Evolutionary conservation across 768 basidiomycete genomes (phyloP).

Genomic region (Serendipita sp.): DNA sequence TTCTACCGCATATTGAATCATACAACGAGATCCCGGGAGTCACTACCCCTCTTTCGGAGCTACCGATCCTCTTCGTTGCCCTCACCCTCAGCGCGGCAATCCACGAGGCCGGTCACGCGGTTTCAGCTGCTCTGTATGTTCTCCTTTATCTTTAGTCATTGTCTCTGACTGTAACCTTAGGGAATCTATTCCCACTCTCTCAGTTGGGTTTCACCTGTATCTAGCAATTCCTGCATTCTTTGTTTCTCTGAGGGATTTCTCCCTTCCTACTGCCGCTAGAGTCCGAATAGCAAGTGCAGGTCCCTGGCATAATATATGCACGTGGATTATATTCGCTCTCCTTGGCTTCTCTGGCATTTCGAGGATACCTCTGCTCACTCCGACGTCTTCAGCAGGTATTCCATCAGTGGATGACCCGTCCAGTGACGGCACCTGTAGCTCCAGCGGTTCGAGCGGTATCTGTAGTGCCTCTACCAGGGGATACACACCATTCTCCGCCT

Average conservation of each 20-base stretch:
- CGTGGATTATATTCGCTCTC: conserved; percentile 25
- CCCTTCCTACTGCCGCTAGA: conserved; percentile 25
- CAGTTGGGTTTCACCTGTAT: conserved; percentile 44
- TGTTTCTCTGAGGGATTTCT: conserved; percentile 38
- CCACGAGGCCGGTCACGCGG: conserved; percentile 68
- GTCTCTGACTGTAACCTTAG: conserved; percentile 22
- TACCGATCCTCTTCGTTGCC: conserved; percentile 46
- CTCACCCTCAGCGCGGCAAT: conserved; percentile 50
- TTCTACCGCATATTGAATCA: neutral
- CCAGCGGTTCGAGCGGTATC: neutral
- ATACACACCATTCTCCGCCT: neutral
- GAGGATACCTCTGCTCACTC: neutral
- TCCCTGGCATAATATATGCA: conserved; percentile 58
- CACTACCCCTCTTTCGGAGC: conserved; percentile 57
- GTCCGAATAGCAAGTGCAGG: conserved; percentile 57
- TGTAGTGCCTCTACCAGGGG: neutral
- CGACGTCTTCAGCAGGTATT: neutral
- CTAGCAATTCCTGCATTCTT: conserved; percentile 58
- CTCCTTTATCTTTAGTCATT: neutral
- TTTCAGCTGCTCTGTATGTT: conserved; percentile 57
- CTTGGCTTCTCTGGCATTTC: conserved; percentile 10
- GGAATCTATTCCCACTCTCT: conserved; percentile 44
- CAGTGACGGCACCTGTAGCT: neutral
- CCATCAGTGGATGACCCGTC: neutral
- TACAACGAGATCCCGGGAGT: conserved; percentile 56